Conservation (phyloP, 768 basidiomycete genomes). For the Suillus americanus region DNA sequence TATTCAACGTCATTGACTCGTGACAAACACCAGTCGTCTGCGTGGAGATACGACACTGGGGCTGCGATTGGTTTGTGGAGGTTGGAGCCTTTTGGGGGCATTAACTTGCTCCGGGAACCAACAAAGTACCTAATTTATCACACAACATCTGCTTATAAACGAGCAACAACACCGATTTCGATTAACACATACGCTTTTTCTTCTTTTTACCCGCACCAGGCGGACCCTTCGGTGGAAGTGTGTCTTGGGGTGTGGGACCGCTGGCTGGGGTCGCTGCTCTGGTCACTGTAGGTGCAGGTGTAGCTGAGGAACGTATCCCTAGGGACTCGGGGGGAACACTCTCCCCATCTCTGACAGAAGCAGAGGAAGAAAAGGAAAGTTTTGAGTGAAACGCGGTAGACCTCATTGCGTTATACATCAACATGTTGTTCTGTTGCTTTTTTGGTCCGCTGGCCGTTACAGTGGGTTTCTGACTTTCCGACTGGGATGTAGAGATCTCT, state of each 20-base stretch:
- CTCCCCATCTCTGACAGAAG: conserved; percentile 31
- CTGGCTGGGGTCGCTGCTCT: conserved; percentile 31
- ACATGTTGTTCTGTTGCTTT: conserved; percentile 65
- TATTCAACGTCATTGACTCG: background rate
- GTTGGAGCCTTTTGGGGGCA: background rate
- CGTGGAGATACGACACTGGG: background rate
- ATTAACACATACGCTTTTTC: conserved; percentile 62
- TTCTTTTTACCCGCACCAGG: conserved; percentile 67
- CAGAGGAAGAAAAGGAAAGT: conserved; percentile 45
- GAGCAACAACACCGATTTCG: background rate
- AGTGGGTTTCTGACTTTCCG: conserved; percentile 24
- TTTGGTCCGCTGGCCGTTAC: conserved; percentile 35
- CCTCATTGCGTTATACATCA: conserved; percentile 77
- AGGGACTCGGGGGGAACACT: conserved; percentile 25
- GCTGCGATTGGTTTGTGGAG: background rate
- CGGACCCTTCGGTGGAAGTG: conserved; percentile 41
- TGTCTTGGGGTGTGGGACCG: conserved; percentile 46
- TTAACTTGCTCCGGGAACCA: conserved; percentile 18
- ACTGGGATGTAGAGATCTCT: conserved; percentile 10
- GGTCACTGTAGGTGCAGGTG: conserved; percentile 35
- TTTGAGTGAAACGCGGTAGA: conserved; percentile 73
- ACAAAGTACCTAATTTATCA: conserved; percentile 22
- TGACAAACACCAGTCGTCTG: background rate
- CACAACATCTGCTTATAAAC: conserved; percentile 5
- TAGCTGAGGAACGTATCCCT: conserved; percentile 30